phyloP scores from a whole-genome alignment of 306 rosid genomes.

The Oemleria cerasiformis region DNA sequence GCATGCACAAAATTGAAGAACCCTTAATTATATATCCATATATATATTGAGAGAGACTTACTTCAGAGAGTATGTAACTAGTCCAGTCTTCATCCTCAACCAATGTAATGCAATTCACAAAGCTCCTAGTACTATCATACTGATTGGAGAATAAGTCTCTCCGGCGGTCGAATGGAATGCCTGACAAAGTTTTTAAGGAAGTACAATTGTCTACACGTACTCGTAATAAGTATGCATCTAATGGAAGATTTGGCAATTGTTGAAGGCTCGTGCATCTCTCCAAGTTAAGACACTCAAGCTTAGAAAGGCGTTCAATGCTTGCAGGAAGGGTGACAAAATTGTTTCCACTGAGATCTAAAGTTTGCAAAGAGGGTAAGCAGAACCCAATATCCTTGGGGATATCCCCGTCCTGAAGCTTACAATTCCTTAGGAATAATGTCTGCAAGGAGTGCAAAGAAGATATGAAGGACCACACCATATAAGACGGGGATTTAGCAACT shows the following conservation, averaged over 20 bases:
- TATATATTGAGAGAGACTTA: too few relatives aligned
- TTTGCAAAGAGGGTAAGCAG: not conserved
- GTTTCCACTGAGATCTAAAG: not conserved
- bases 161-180: not conserved
- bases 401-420: slow-evolving; percentile 6
- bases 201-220: not conserved
- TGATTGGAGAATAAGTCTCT: too few relatives aligned
- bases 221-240: not conserved
- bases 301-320: slow-evolving; percentile 11
- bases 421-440: not conserved
- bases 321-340: slow-evolving; percentile 11
- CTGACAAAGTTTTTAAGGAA: not conserved
- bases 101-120: slow-evolving; percentile 6
- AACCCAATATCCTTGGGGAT: slow-evolving; percentile 13
- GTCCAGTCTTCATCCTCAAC: not conserved
- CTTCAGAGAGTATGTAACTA: not conserved
- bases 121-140: not conserved
- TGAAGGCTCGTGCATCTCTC: slow-evolving; percentile 4
- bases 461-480: not conserved
- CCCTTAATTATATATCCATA: too few relatives aligned
- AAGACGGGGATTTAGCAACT: not conserved
- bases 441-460: not conserved
- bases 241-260: slow-evolving; percentile 11
- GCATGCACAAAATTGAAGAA: too few relatives aligned
- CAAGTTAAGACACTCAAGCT: accelerated